Evolutionary conservation across 2,329 filamentous ascomycete genomes (phyloP).

Genomic region (Talaromyces rugulosus): DNA sequence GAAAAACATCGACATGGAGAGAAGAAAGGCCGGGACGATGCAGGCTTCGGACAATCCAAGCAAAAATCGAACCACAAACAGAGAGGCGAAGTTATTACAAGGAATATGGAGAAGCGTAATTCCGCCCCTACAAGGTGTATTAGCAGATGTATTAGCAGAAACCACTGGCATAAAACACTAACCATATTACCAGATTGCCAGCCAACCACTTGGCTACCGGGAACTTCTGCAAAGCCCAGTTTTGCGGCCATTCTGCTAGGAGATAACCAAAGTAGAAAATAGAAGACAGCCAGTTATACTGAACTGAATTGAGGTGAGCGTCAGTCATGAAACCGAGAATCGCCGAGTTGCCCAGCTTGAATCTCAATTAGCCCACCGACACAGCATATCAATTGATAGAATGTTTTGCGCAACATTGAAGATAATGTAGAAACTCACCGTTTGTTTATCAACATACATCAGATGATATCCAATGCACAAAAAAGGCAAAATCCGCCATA

Average conservation of each 20-base stretch:
- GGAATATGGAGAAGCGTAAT: slow-evolving; percentile 33
- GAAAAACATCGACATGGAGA: slow-evolving; percentile 37
- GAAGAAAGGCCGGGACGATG: slow-evolving; percentile 47
- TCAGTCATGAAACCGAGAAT: slow-evolving; percentile 10
- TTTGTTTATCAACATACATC: slow-evolving; percentile 39
- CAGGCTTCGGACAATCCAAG: slow-evolving; percentile 52
- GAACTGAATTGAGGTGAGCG: slow-evolving; percentile 5
- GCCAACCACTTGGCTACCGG: slow-evolving; percentile 10
- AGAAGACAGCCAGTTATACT: slow-evolving; percentile 11
- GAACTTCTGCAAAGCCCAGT: slow-evolving; percentile 10
- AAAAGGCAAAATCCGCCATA: slow-evolving; percentile 36
- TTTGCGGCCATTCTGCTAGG: slow-evolving; percentile 10
- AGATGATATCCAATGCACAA: slow-evolving; percentile 38
- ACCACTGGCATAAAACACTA: background rate
- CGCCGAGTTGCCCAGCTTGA: slow-evolving; percentile 9
- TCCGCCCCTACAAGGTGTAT: background rate
- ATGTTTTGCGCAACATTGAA: too few species aligned
- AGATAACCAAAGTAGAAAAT: slow-evolving; percentile 13
- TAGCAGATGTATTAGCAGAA: background rate
- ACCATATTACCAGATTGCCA: slow-evolving; percentile 9
- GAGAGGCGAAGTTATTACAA: slow-evolving; percentile 45
- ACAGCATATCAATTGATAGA: background rate
- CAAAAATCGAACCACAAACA: slow-evolving; percentile 49
- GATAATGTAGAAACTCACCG: slow-evolving; percentile 18
- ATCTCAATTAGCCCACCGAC: background rate